These are phyloP conservation scores for Apiotrichum gracile DNA, from an alignment of 1,284 basidiomycete species.

Conservation along the genomic window DNA sequence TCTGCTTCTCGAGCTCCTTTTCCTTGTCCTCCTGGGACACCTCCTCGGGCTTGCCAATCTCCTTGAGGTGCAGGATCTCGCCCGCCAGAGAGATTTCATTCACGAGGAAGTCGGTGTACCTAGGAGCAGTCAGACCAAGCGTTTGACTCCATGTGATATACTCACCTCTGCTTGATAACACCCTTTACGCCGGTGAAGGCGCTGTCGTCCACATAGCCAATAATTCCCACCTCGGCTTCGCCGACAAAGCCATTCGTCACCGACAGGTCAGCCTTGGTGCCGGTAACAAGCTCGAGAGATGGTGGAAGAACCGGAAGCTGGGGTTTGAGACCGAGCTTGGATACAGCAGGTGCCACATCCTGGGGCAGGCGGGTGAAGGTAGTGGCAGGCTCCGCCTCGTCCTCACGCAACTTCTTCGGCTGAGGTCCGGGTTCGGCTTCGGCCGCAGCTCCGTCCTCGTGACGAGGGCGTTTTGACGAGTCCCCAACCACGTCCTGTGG, in stretches of 20 bases:
- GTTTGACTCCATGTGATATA: not conserved
- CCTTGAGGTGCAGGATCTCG: conserved; percentile 70
- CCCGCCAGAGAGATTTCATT: conserved; percentile 76
- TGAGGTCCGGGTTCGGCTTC: not conserved
- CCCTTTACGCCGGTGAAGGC: conserved; percentile 67
- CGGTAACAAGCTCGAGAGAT: conserved; percentile 33
- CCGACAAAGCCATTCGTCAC: conserved; percentile 49
- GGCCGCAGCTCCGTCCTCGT: not conserved
- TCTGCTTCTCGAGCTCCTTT: no score
- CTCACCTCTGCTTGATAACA: conserved; percentile 89
- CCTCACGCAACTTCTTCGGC: not conserved
- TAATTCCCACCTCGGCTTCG: conserved; percentile 84
- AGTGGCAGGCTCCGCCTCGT: not conserved
- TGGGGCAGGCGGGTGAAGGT: not conserved
- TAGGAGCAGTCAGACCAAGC: conserved; percentile 39
- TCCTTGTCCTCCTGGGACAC: no score
- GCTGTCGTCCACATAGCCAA: conserved; percentile 69
- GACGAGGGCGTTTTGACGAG: conserved; percentile 1
- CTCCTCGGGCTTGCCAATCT: conserved; percentile 58
- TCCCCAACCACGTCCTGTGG: no score
- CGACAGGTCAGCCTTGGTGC: conserved; percentile 26
- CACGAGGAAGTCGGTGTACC: conserved; percentile 92
- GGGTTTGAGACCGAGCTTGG: conserved; percentile 35
- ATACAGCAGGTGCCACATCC: conserved; percentile 25
- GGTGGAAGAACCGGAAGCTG: conserved; percentile 30